phyloP scores from a whole-genome alignment of 371 early-diverging fungal genomes.

The Batrachochytrium dendrobatidis region DNA sequence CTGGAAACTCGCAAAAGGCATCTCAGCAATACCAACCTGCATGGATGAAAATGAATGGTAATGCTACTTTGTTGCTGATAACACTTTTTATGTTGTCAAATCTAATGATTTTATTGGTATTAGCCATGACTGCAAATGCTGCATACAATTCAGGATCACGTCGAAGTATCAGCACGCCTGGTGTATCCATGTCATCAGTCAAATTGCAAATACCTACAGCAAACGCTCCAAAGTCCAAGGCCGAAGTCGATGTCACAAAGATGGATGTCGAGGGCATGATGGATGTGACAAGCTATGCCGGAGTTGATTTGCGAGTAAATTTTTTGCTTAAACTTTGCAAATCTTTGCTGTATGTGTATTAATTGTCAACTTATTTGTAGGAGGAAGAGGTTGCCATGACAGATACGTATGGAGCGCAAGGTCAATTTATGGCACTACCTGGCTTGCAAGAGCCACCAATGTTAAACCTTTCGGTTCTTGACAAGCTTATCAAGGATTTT shows the following conservation, averaged over 20 bases:
- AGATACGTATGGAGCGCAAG: constrained; percentile 13
- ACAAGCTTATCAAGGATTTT: constrained; percentile 30
- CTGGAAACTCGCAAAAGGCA: no score
- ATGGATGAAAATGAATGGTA: no score
- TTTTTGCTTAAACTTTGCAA: constrained; percentile 29
- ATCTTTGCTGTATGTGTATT: not conserved
- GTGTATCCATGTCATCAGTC: no score
- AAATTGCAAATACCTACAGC: not conserved
- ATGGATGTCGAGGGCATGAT: constrained; percentile 40
- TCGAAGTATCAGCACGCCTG: no score
- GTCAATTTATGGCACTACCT: constrained; percentile 25
- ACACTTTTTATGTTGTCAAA: no score
- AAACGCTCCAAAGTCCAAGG: not conserved
- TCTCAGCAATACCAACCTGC: no score
- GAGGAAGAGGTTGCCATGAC: constrained; percentile 22
- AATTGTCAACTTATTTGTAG: constrained; percentile 13
- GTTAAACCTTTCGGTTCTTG: constrained; percentile 42
- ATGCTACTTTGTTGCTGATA: no score
- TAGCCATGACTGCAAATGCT: no score
- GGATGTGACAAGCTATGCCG: constrained; percentile 80
- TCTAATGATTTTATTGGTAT: no score
- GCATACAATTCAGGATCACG: no score
- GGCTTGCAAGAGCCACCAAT: constrained; percentile 46
- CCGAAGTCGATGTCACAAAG: constrained; percentile 8
- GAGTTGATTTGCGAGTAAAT: constrained; percentile 72